Base-by-base conservation (phyloP, 768 basidiomycete species). In the Fomitopsis pulvina region DNA sequence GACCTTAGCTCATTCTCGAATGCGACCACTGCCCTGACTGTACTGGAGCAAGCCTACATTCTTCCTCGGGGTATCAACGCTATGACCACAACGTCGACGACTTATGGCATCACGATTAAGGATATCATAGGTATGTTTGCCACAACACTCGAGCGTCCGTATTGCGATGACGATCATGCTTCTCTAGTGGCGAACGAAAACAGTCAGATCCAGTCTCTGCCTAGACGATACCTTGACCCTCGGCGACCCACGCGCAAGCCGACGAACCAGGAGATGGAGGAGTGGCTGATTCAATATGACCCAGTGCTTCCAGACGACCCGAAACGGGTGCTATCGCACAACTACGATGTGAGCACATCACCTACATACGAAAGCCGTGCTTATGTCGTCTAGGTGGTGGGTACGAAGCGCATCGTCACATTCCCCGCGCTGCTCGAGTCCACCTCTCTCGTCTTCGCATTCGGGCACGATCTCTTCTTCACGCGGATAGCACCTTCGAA, bases 51-150 rank as follows among this genome's bases (percentile, higher is more conserved):
- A 59, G 72, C 85, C 0, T 95, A 78, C 64, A 67, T 87, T 24
- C 77, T 87, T 54, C 83, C 88, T 0, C 69, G 78, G 49, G 83
- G 73, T 2, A 73, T 95, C 27, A 81, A 78, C 5, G 79, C 88
- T 3, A 63, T 97, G 20, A 66, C 82, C 0, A 75, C 83, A 7
- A 95, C 95, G 0, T 76, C 75, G 16, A 96, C 94, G 0, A 90
- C 87, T 66, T 91, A 84, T 54, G 94, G 95, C 0, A 90, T 97
- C 53, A 79, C 90, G 0, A 76, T 77, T 45, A 92, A 89, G 62
- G 90, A 96, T 59, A 68, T 97, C 24, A 82, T 98, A 43, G 78
- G 94, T 93, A n/a, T n/a, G n/a, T n/a, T n/a, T n/a, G n/a, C n/a
- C n/a, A n/a, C n/a, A n/a, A n/a, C n/a, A n/a, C n/a, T n/a, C n/a